Evolutionary conservation across 1,284 basidiomycete species (phyloP), one percentile per base, ranked within the genome.

Genomic region (Boletus semigastroideus): DNA sequence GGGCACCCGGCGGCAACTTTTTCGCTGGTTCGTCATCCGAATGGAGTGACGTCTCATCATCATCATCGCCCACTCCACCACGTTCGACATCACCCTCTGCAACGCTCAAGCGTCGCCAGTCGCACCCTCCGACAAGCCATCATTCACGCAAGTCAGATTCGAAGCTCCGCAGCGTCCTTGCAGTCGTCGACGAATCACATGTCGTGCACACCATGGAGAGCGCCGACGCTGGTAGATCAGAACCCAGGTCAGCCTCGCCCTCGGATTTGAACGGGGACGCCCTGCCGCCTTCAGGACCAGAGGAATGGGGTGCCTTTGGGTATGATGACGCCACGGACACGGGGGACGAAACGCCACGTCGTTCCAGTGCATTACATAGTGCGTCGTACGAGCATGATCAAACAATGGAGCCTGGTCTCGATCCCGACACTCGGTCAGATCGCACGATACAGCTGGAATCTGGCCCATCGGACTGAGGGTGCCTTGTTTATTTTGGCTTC

Each of bases 121-220:
- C 80, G 1, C 72, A 75, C 33, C 78, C 82, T n/a, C 60, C 73
- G 17, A 65, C 73, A 19, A 60, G 69, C 36, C 68, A 75, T 42
- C 68, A 65, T 44, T 52, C 74, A 31, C 78, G 80, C 50, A 85
- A 84, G 67, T 73, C 79, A 13, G 86, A 87, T 59, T 83, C 83
- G 13, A 88, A 86, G 64, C 74, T 88, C 38, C 83, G 84, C 39
- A 83, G 75, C 51, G 79, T 85, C 22, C 72, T 90, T 20, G 69
- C 84, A 38, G 77, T 80, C 16, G 82, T 90, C 54, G 83, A 85
- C 55, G 87, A 89, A 67, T 68, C 66, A 30, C 66, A 61, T 44
- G 7, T 55, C 31, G 36, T n/a, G 39, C 54, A 56, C 44, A 5
- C 57, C 30, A 48, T 44, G 33, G 65, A 65, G 17, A 40, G 25